Conservation (phyloP, 78 protist genomes). For the Dictyostelium citrinum region DNA sequence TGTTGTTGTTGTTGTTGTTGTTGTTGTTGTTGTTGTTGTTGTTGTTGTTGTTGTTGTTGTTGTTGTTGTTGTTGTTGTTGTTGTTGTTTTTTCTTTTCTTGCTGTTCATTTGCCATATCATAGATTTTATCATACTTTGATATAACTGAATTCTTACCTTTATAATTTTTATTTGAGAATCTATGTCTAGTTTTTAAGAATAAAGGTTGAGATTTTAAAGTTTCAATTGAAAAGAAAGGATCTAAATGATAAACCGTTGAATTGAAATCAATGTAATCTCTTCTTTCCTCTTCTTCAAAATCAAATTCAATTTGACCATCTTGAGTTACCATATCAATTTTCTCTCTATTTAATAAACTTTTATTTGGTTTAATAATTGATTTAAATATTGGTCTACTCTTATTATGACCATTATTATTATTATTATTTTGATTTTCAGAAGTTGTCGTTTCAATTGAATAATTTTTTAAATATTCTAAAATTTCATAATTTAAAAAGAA, state of each 20-base stretch:
- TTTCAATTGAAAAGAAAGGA: conserved; percentile 16
- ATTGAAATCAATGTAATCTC: background rate
- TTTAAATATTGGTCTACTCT: background rate
- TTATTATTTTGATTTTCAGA: background rate
- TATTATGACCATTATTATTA: background rate
- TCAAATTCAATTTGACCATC: background rate
- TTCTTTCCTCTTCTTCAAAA: background rate
- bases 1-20: no score
- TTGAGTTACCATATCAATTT: background rate
- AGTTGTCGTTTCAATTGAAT: background rate
- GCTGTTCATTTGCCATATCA: background rate
- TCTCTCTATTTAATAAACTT: conserved; percentile 1
- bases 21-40: no score
- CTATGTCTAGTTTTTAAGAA: conserved; percentile 2
- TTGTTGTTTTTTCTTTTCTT: background rate
- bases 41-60: no score
- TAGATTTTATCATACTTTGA: background rate
- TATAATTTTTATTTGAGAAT: background rate
- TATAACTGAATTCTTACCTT: background rate
- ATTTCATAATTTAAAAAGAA: background rate
- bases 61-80: background rate
- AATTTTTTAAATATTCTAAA: background rate
- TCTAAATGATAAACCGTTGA: conserved; percentile 2
- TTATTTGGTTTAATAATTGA: background rate
- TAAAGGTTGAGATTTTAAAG: background rate